Evolutionary conservation across 2,329 filamentous ascomycete species (phyloP).

Genomic region (Paradendryphiella salina): DNA sequence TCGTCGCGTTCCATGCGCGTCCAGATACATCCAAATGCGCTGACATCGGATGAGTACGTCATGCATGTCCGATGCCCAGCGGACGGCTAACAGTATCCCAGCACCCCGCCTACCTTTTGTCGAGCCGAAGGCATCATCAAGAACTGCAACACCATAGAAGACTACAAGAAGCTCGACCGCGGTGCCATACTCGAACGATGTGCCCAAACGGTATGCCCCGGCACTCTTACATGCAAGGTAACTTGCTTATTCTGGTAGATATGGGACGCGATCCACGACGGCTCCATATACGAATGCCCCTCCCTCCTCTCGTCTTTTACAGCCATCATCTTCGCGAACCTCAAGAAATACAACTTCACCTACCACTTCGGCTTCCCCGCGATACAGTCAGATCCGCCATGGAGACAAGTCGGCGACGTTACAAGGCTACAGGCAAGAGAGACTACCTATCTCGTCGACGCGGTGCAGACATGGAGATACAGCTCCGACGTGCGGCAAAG

Average conservation of each 20-base stretch:
- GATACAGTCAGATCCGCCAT: constrained; percentile 82
- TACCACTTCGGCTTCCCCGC: constrained; percentile 98
- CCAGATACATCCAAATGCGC: constrained; percentile 84
- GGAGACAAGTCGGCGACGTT: constrained; percentile 58
- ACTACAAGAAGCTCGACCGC: constrained; percentile 85
- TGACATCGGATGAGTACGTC: constrained; percentile 80
- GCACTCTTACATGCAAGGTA: not conserved
- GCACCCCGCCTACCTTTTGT: constrained; percentile 56
- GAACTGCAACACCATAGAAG: constrained; percentile 94
- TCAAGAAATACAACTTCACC: constrained; percentile 97
- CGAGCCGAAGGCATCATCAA: constrained; percentile 92
- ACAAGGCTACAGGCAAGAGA: constrained; percentile 66
- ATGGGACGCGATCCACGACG: constrained; percentile 96
- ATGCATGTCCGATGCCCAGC: not conserved
- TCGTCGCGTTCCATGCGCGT: constrained; percentile 81
- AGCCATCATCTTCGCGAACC: constrained; percentile 87
- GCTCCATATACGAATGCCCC: constrained; percentile 92
- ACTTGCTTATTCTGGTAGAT: constrained; percentile 60
- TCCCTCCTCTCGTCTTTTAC: constrained; percentile 88
- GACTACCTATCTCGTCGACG: constrained; percentile 76
- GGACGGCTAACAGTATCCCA: constrained; percentile 22
- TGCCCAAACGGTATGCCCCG: constrained; percentile 68
- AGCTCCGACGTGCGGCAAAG: constrained; percentile 79
- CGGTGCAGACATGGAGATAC: constrained; percentile 85
- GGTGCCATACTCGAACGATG: constrained; percentile 74